Conservation (phyloP, 2,329 filamentous ascomycete species). For the Colletotrichum abscissum region DNA sequence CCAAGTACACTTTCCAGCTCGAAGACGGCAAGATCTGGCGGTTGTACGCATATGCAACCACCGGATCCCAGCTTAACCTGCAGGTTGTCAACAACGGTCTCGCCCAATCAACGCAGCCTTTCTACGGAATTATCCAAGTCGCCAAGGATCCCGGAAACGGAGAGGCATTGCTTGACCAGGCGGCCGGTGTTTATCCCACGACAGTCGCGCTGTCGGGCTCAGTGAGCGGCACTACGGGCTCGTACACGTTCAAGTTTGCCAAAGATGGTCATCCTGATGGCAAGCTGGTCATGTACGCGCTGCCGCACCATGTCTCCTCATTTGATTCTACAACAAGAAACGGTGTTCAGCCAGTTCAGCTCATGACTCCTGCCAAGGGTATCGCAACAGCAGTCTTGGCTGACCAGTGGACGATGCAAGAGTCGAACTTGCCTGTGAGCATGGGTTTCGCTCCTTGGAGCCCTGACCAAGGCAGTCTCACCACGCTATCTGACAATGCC, state of each 20-base stretch:
- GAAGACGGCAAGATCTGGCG: constrained; percentile 83
- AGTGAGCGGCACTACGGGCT: constrained; percentile 68
- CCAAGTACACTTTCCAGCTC: constrained; percentile 80
- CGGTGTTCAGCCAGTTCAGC: constrained; percentile 63
- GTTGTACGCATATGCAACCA: constrained; percentile 76
- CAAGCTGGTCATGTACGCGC: constrained; percentile 82
- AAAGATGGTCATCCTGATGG: constrained; percentile 73
- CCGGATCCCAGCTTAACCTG: constrained; percentile 73
- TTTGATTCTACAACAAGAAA: constrained; percentile 71
- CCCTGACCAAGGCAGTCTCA: constrained; percentile 60
- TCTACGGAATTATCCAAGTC: constrained; percentile 84
- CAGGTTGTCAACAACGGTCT: constrained; percentile 73
- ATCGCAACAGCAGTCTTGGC: constrained; percentile 77
- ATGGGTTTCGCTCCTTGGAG: constrained; percentile 87
- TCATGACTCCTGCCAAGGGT: constrained; percentile 90
- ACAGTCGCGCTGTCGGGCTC: constrained; percentile 73
- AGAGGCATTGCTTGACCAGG: constrained; percentile 78
- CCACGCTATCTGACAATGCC: constrained; percentile 61
- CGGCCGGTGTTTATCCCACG: constrained; percentile 80
- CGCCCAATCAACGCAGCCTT: constrained; percentile 73
- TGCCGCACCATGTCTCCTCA: constrained; percentile 86
- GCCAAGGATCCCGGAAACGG: constrained; percentile 77
- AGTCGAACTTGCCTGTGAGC: constrained; percentile 75
- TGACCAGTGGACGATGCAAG: constrained; percentile 81
- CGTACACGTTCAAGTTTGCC: constrained; percentile 79